These are phyloP conservation scores for Triangularia setosa DNA, from an alignment of 2,329 filamentous ascomycete species.

Conservation along the genomic window DNA sequence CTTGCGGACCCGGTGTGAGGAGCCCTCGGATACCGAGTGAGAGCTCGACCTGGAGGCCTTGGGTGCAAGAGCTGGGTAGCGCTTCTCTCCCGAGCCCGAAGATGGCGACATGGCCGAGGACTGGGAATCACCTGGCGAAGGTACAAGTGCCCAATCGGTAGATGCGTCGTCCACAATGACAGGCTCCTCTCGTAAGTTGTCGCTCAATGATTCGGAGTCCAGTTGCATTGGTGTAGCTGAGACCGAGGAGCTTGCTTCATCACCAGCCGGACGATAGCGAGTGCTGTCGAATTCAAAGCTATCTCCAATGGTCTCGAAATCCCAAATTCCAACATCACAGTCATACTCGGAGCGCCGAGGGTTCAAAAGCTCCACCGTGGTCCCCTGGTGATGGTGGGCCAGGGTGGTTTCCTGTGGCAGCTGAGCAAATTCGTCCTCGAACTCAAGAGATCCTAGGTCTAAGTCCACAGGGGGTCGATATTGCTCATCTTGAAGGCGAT, in stretches of 20 bases:
- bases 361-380: constrained; percentile 23
- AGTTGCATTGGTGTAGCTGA: constrained; percentile 13
- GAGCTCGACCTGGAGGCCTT: constrained; percentile 9
- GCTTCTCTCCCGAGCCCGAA: constrained; percentile 11
- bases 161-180: constrained; percentile 10
- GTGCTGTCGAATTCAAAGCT: constrained; percentile 6
- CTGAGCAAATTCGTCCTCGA: background rate
- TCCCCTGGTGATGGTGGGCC: constrained; percentile 1
- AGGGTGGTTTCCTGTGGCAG: background rate
- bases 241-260: constrained; percentile 14
- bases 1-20: constrained; percentile 19
- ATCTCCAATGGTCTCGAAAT: constrained; percentile 2
- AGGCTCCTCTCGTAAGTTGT: constrained; percentile 6
- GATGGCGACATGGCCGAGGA: constrained; percentile 15
- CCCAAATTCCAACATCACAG: constrained; percentile 19
- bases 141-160: constrained; percentile 22
- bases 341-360: constrained; percentile 22
- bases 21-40: constrained; percentile 10
- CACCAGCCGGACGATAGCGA: constrained; percentile 2
- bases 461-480: constrained; percentile 5
- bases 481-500: background rate
- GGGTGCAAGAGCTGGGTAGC: constrained; percentile 22
- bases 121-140: constrained; percentile 15
- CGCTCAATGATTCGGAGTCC: constrained; percentile 9
- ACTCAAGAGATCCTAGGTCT: constrained; percentile 11